Percentiles rank a stretch among this genome's conserved stretches.
Evolutionary conservation across 2,329 filamentous ascomycete genomes (phyloP).

Genomic region (Hypoxylon sp.): DNA sequence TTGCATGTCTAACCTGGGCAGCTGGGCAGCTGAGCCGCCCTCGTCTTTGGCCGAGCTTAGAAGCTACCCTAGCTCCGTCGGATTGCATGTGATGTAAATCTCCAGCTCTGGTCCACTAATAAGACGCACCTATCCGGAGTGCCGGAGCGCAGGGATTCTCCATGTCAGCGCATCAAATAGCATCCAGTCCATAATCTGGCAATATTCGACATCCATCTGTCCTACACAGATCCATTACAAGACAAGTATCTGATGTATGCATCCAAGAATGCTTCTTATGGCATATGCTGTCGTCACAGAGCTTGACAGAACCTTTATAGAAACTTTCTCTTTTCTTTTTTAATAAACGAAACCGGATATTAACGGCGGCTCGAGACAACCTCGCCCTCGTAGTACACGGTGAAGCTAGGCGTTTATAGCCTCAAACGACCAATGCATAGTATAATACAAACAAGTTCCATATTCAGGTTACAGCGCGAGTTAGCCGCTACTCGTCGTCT

Average conservation of each 20-base stretch:
- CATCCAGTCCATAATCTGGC: conserved; percentile 1
- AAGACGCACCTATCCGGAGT: conserved; percentile 8
- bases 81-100: conserved; percentile 32
- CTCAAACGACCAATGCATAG: conserved; percentile 3
- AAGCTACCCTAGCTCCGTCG: conserved; percentile 2
- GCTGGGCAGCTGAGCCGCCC: background rate
- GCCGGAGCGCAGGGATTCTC: conserved; percentile 13
- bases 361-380: background rate
- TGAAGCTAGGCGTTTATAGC: background rate
- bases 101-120: background rate
- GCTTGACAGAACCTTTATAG: too few relatives aligned
- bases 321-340: too few relatives aligned
- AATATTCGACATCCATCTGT: too few relatives aligned
- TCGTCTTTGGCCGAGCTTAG: conserved; percentile 10
- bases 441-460: conserved; percentile 1
- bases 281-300: too few relatives aligned
- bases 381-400: background rate
- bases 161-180: conserved; percentile 8
- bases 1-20: background rate
- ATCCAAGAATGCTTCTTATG: too few relatives aligned
- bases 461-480: background rate
- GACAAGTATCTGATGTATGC: too few relatives aligned
- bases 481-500: conserved; percentile 53
- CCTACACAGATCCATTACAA: too few relatives aligned
- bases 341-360: background rate